Evolutionary conservation across 495 filamentous ascomycete species (phyloP).

Genomic region (Acidiella bohemica): DNA sequence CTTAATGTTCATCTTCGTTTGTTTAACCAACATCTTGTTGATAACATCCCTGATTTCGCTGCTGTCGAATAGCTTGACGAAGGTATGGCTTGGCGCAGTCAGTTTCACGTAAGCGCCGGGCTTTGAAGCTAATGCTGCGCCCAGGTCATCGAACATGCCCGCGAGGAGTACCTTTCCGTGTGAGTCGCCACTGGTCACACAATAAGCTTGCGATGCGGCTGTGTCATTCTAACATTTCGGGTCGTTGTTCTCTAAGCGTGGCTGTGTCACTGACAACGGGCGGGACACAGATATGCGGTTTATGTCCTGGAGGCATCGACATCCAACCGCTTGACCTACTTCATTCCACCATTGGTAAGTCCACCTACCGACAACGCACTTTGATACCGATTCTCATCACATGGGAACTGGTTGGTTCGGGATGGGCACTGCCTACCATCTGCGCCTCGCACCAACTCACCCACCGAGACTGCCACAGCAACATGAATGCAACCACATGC

Average conservation of each 20-base stretch:
- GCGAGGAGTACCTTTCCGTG: constrained; percentile 31
- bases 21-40: constrained; percentile 78
- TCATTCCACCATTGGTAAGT: constrained; percentile 31
- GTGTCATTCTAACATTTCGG: too few species aligned
- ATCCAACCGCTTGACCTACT: constrained; percentile 31
- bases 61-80: constrained; percentile 77
- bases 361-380: not conserved
- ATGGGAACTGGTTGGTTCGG: too few species aligned
- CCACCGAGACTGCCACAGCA: too few species aligned
- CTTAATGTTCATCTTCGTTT: constrained; percentile 62
- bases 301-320: constrained; percentile 31
- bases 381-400: too few species aligned
- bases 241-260: too few species aligned
- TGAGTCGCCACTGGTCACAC: constrained; percentile 14
- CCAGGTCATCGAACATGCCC: constrained; percentile 28
- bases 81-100: constrained; percentile 37
- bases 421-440: not conserved
- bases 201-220: constrained; percentile 1
- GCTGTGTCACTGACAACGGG: constrained; percentile 13
- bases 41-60: constrained; percentile 84
- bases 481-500: too few species aligned
- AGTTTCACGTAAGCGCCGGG: constrained; percentile 9
- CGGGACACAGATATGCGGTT: constrained; percentile 26
- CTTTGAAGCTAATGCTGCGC: not conserved
- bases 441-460: too few species aligned